phyloP scores from a whole-genome alignment of 176 grass and related monocot species.

The Elaeis guineensis region DNA sequence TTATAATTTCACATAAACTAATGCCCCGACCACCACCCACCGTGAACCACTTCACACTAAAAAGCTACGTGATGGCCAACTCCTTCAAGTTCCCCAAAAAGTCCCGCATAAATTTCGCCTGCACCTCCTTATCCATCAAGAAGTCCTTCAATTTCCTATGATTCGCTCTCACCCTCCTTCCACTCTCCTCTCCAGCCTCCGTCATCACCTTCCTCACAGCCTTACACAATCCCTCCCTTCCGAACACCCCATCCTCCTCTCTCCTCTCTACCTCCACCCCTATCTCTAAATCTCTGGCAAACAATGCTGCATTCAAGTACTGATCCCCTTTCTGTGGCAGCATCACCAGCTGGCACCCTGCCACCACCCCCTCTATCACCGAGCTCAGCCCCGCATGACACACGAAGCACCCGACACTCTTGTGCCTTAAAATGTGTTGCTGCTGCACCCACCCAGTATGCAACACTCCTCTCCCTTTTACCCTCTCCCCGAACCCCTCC shows the following conservation, averaged over 20 bases:
- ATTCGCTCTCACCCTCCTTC: neutral
- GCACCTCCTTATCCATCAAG: slow-evolving; percentile 21
- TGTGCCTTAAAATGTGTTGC: slow-evolving; percentile 41
- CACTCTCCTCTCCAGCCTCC: neutral
- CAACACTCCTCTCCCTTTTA: slow-evolving; percentile 15
- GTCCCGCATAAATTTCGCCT: slow-evolving; percentile 4
- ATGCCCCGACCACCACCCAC: too few species aligned
- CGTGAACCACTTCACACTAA: too few species aligned
- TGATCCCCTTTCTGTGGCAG: slow-evolving; percentile 42
- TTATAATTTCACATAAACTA: too few species aligned
- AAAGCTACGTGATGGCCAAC: neutral
- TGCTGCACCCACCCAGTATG: slow-evolving; percentile 44
- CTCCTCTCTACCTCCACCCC: slow-evolving; percentile 33
- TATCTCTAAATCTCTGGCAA: slow-evolving; percentile 18
- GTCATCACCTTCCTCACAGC: slow-evolving; percentile 16
- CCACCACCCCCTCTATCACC: slow-evolving; percentile 27
- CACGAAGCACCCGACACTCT: slow-evolving; percentile 40
- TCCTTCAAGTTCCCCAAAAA: slow-evolving; percentile 16
- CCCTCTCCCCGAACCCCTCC: slow-evolving; percentile 20
- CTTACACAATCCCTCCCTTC: slow-evolving; percentile 1
- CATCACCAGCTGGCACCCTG: slow-evolving; percentile 29
- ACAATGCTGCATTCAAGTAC: slow-evolving; percentile 25
- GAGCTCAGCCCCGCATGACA: slow-evolving; percentile 45
- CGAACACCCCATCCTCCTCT: slow-evolving; percentile 23
- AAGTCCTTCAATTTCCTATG: slow-evolving; percentile 33